Conservation (phyloP, 169 alveolate genomes). For the Plasmodium ovale region DNA sequence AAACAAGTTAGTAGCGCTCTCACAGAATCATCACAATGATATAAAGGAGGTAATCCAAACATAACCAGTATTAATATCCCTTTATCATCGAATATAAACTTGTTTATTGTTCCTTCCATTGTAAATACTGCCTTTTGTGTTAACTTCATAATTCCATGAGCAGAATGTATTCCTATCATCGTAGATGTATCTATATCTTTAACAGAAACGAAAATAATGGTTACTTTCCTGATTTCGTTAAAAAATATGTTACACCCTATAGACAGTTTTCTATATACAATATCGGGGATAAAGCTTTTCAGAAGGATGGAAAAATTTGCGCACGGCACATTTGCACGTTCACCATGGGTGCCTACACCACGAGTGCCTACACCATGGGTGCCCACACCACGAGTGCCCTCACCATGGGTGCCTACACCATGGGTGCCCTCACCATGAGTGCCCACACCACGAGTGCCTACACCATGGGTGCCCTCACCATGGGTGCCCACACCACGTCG, state of each 20-base stretch:
- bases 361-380: no score
- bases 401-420: constrained; percentile 39
- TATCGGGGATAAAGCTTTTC: constrained; percentile 84
- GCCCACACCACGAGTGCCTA: not conserved
- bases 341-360: not conserved
- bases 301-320: constrained; percentile 77
- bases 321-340: not conserved
- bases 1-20: constrained; percentile 86
- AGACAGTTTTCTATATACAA: constrained; percentile 81
- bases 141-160: constrained; percentile 78
- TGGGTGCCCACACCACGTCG: not conserved
- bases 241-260: constrained; percentile 84
- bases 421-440: not conserved
- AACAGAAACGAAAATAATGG: constrained; percentile 86
- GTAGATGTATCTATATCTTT: constrained; percentile 83
- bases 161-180: constrained; percentile 76
- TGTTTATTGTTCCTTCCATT: constrained; percentile 87
- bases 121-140: constrained; percentile 81
- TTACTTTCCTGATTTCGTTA: constrained; percentile 87
- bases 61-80: constrained; percentile 85
- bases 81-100: constrained; percentile 88
- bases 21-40: constrained; percentile 88
- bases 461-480: not conserved
- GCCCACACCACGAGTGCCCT: no score
- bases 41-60: constrained; percentile 90